Evolutionary conservation across 2,329 filamentous ascomycete genomes (phyloP).

Genomic region (Aureobasidium pullulans): DNA sequence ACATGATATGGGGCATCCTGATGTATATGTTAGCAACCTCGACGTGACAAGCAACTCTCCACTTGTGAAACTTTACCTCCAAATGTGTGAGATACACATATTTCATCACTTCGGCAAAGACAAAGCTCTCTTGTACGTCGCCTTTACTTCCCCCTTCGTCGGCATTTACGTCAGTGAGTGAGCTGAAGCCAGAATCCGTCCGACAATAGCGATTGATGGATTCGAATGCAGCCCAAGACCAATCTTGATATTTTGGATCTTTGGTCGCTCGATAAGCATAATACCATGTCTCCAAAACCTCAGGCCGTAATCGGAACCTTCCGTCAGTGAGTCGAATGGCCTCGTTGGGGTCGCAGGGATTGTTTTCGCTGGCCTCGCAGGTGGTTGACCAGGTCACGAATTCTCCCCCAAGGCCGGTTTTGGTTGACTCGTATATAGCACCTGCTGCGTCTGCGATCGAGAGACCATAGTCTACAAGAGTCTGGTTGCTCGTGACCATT

Average conservation of each 20-base stretch:
- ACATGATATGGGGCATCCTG: slow-evolving; percentile 19
- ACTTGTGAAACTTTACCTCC: slow-evolving; percentile 16
- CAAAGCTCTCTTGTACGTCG: slow-evolving; percentile 20
- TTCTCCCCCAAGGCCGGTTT: slow-evolving; percentile 24
- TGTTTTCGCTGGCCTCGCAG: slow-evolving; percentile 14
- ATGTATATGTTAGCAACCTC: background rate
- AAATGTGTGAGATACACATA: slow-evolving; percentile 23
- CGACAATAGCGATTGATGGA: slow-evolving; percentile 20
- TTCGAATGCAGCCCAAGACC: slow-evolving; percentile 22
- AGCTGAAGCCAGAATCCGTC: slow-evolving; percentile 22
- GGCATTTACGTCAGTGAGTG: slow-evolving; percentile 20
- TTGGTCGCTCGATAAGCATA: slow-evolving; percentile 25
- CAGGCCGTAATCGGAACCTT: slow-evolving; percentile 20
- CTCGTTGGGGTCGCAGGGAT: slow-evolving; percentile 14
- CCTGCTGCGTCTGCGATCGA: slow-evolving; percentile 23
- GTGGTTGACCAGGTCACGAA: slow-evolving; percentile 22
- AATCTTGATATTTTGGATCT: slow-evolving; percentile 24
- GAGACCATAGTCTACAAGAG: slow-evolving; percentile 24
- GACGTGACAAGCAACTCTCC: background rate
- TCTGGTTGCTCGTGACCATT: slow-evolving; percentile 22
- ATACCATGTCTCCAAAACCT: slow-evolving; percentile 29
- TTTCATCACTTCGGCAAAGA: slow-evolving; percentile 23
- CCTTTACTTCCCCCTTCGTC: slow-evolving; percentile 18
- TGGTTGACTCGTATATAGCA: slow-evolving; percentile 19
- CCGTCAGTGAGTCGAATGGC: slow-evolving; percentile 17